phyloP scores from a whole-genome alignment of 495 filamentous ascomycete genomes.

The Cercophora sp. region DNA sequence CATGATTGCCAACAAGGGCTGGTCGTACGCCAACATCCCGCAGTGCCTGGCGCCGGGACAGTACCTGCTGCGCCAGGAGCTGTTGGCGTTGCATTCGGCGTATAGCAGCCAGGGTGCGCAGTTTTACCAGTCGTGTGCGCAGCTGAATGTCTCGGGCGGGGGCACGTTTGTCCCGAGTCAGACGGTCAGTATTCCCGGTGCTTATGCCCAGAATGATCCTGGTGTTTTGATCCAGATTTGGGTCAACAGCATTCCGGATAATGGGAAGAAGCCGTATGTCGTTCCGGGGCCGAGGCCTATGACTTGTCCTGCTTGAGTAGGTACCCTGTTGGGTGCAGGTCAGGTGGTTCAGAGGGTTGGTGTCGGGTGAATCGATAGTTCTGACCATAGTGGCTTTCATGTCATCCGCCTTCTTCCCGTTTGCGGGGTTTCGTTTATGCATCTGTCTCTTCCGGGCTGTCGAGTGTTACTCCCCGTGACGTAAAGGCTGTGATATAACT shows the following conservation, averaged over 20 bases:
- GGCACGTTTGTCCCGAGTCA: conserved; percentile 1
- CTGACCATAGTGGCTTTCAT: too few species aligned
- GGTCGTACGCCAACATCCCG: conserved; percentile 14
- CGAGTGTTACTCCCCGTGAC: too few species aligned
- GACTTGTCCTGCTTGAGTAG: background rate
- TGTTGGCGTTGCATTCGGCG: conserved; percentile 13
- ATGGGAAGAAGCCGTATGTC: conserved; percentile 7
- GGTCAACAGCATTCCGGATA: conserved; percentile 6
- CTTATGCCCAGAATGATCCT: conserved; percentile 9
- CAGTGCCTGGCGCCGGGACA: conserved; percentile 3
- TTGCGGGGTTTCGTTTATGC: too few species aligned
- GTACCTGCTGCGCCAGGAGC: conserved; percentile 11
- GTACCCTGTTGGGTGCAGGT: too few species aligned
- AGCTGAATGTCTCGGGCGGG: conserved; percentile 5
- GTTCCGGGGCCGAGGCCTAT: conserved; percentile 9
- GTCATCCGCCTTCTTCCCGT: too few species aligned
- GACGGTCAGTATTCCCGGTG: conserved; percentile 6
- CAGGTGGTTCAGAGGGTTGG: too few species aligned
- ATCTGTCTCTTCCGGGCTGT: too few species aligned
- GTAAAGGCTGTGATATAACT: too few species aligned
- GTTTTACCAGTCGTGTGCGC: conserved; percentile 15
- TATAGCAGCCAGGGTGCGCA: conserved; percentile 7
- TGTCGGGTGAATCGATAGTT: too few species aligned
- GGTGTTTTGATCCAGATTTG: conserved; percentile 12
- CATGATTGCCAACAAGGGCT: conserved; percentile 17